phyloP scores from a whole-genome alignment of 2,329 filamentous ascomycete genomes.

The Trichoderma breve region DNA sequence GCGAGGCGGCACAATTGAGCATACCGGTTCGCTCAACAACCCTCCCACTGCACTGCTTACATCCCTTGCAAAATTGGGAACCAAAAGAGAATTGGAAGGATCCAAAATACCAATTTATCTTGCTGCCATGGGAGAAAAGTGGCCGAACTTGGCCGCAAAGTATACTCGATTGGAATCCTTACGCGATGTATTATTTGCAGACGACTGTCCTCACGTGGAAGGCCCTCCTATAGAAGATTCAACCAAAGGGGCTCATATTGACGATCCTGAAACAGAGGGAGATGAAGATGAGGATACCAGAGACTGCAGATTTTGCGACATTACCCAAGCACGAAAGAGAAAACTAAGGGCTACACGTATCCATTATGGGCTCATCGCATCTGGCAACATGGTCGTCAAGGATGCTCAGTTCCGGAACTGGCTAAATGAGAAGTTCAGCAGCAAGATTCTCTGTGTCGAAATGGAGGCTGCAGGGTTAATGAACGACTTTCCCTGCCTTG shows the following conservation, averaged over 20 bases:
- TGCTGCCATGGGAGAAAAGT: neutral
- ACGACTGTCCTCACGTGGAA: neutral
- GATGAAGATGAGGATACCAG: neutral
- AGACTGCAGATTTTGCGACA: neutral
- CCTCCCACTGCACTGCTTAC: neutral
- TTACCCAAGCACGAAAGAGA: neutral
- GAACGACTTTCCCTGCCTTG: constrained; percentile 32
- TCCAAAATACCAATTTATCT: neutral
- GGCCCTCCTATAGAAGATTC: neutral
- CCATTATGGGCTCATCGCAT: constrained; percentile 30
- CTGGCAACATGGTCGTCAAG: constrained; percentile 38
- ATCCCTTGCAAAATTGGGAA: neutral
- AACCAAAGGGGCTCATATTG: neutral
- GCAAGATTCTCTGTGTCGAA: constrained; percentile 28
- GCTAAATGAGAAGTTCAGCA: constrained; percentile 22
- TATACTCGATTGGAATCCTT: neutral
- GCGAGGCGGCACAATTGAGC: neutral
- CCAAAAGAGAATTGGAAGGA: neutral
- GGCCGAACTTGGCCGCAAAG: neutral
- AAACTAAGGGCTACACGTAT: neutral
- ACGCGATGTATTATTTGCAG: neutral
- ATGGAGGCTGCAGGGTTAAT: constrained; percentile 33
- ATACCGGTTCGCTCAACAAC: neutral
- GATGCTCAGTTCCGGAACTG: constrained; percentile 31
- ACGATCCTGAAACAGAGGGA: neutral